Conservation (phyloP, 371 early-diverging fungal species). For the Apophysomyces ossiformis region DNA sequence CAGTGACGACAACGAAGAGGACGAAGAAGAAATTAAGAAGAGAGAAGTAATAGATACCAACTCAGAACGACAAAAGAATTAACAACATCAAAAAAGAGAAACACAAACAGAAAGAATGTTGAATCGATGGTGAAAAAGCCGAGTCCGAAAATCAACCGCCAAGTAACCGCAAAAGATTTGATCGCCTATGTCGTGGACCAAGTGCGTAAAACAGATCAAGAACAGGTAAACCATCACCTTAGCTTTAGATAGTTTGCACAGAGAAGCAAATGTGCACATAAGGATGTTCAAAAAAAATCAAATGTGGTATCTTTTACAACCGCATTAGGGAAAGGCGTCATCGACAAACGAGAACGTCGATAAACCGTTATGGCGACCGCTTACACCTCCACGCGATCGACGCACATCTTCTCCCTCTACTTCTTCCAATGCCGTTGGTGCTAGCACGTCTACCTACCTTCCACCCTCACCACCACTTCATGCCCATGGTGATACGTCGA, state of each 20-base stretch:
- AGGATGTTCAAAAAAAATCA: conserved; percentile 5
- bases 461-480: conserved; percentile 6
- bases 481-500: neutral
- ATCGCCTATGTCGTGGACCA: conserved; percentile 31
- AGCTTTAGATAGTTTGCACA: neutral
- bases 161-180: conserved; percentile 28
- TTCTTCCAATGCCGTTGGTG: neutral
- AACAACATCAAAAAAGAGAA: neutral
- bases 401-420: neutral
- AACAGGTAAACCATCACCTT: neutral
- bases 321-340: conserved; percentile 6
- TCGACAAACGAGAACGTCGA: neutral
- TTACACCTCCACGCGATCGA: conserved; percentile 24
- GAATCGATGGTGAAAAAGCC: conserved; percentile 6
- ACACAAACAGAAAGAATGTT: neutral
- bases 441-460: neutral
- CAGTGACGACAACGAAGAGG: conserved; percentile 33
- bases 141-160: conserved; percentile 14
- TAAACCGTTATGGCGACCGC: conserved; percentile 20
- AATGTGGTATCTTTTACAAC: conserved; percentile 12
- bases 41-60: neutral
- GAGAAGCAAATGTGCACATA: neutral
- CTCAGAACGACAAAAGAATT: neutral
- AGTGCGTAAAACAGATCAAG: conserved; percentile 13
- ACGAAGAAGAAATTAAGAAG: conserved; percentile 6